Percentiles rank a stretch among this genome's conserved stretches.
These are phyloP conservation scores for Clohesyomyces aquaticus DNA, from an alignment of 495 filamentous ascomycete species.

Conservation along the genomic window DNA sequence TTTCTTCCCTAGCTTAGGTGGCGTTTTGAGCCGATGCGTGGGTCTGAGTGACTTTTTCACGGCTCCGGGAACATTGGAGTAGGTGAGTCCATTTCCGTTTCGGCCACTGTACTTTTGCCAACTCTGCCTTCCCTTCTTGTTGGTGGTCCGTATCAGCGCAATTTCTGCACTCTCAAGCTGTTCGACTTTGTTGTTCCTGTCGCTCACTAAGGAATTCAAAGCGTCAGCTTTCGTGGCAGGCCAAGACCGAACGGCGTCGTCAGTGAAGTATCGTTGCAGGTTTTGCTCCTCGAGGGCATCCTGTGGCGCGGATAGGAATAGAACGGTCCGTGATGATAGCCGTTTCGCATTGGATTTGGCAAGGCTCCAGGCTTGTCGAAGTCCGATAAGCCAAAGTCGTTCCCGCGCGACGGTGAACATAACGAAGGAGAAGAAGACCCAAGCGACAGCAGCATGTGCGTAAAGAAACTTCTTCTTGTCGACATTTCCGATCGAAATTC, in stretches of 20 bases:
- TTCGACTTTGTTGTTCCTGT: constrained; percentile 36
- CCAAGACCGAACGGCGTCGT: constrained; percentile 66
- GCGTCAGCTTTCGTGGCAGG: constrained; percentile 48
- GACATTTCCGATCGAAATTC: constrained; percentile 70
- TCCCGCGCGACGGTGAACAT: constrained; percentile 69
- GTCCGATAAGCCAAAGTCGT: constrained; percentile 68
- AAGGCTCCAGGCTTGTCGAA: constrained; percentile 73
- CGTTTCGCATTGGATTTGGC: constrained; percentile 67
- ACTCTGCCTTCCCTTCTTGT: constrained; percentile 33
- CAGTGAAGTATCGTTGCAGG: constrained; percentile 39
- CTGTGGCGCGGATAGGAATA: constrained; percentile 69
- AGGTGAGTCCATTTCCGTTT: constrained; percentile 13
- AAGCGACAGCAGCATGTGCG: constrained; percentile 62
- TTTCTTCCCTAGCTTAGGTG: constrained; percentile 37
- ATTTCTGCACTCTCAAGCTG: constrained; percentile 46
- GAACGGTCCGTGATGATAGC: constrained; percentile 69
- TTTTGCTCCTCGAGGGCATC: constrained; percentile 45
- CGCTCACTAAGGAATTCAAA: constrained; percentile 39
- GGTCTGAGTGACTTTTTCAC: constrained; percentile 39
- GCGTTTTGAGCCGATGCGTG: constrained; percentile 35
- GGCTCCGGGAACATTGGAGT: constrained; percentile 15
- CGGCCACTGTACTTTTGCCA: constrained; percentile 13
- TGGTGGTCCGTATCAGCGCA: constrained; percentile 35
- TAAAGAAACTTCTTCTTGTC: constrained; percentile 57
- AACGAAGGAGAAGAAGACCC: constrained; percentile 63